Conservation (phyloP, 2,329 filamentous ascomycete species). For the Paraphaeosphaeria minitans region DNA sequence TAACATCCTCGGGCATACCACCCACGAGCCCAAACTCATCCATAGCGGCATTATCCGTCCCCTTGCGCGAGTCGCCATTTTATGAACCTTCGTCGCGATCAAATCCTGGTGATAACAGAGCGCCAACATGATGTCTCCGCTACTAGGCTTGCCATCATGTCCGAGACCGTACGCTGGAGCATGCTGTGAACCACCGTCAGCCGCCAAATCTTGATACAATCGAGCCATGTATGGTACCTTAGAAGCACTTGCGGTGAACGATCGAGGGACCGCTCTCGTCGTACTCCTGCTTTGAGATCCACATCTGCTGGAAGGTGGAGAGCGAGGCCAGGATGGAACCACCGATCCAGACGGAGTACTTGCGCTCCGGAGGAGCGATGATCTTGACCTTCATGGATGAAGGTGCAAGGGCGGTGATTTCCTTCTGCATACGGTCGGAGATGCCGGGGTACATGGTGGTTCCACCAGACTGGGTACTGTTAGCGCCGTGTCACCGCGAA, state of each 20-base stretch:
- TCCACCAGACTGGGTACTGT: constrained; percentile 83
- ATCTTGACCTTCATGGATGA: constrained; percentile 99
- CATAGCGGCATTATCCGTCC: constrained; percentile 46
- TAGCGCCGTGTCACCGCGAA: constrained; percentile 33
- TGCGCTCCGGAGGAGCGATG: constrained; percentile 99
- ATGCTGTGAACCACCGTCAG: constrained; percentile 33
- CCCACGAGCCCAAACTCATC: constrained; percentile 42
- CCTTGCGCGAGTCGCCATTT: constrained; percentile 46
- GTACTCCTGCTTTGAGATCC: constrained; percentile 99
- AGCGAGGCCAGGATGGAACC: constrained; percentile 99
- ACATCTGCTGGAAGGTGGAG: constrained; percentile 99
- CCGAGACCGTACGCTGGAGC: constrained; percentile 42
- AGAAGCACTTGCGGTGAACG: constrained; percentile 99
- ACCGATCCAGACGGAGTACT: constrained; percentile 99
- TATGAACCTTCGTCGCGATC: constrained; percentile 46
- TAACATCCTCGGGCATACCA: constrained; percentile 41
- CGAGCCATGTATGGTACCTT: constrained; percentile 63
- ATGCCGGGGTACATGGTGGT: constrained; percentile 99
- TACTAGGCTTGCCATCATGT: constrained; percentile 46
- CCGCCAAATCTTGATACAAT: neutral
- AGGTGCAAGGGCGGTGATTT: constrained; percentile 98
- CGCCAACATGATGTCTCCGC: constrained; percentile 44
- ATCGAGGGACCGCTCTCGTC: constrained; percentile 99
- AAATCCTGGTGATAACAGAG: constrained; percentile 42
- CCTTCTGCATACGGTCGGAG: constrained; percentile 99